Conservation (phyloP, 2,329 filamentous ascomycete species). For the Cladophialophora exuberans region DNA sequence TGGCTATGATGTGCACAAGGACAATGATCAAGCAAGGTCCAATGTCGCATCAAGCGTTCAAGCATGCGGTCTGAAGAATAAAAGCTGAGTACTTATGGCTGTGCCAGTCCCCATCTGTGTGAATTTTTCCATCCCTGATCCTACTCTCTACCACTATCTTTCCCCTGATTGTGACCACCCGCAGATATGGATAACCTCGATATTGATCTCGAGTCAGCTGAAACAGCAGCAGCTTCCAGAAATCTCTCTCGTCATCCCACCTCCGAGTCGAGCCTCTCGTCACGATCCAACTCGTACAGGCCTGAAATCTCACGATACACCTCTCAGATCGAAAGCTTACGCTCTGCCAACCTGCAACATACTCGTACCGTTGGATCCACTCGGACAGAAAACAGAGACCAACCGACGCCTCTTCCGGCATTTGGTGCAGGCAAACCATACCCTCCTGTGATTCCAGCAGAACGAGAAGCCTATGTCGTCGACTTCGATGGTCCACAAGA, state of each 20-base stretch:
- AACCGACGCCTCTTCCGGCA: constrained; percentile 35
- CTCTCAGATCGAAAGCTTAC: not conserved
- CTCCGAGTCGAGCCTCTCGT: not conserved
- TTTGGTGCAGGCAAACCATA: constrained; percentile 38
- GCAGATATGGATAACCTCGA: constrained; percentile 2
- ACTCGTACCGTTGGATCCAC: constrained; percentile 1
- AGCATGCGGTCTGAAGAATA: not conserved
- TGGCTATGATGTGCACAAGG: too few relatives aligned
- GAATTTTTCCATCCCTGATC: not conserved
- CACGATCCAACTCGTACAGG: not conserved
- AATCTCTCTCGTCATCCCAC: not conserved
- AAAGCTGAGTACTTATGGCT: not conserved
- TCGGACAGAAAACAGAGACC: constrained; percentile 23
- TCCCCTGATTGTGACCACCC: too few relatives aligned
- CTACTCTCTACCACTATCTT: too few relatives aligned
- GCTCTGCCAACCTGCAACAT: constrained; percentile 1
- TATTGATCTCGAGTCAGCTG: constrained; percentile 4
- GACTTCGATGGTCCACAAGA: constrained; percentile 51
- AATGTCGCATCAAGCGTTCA: not conserved
- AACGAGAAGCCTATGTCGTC: constrained; percentile 61
- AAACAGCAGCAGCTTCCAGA: not conserved
- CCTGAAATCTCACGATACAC: not conserved
- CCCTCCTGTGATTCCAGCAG: constrained; percentile 27
- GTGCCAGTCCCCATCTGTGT: not conserved
- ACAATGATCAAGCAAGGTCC: not conserved